Conservation (phyloP, 768 basidiomycete genomes). For the Mycena sanguinolenta region DNA sequence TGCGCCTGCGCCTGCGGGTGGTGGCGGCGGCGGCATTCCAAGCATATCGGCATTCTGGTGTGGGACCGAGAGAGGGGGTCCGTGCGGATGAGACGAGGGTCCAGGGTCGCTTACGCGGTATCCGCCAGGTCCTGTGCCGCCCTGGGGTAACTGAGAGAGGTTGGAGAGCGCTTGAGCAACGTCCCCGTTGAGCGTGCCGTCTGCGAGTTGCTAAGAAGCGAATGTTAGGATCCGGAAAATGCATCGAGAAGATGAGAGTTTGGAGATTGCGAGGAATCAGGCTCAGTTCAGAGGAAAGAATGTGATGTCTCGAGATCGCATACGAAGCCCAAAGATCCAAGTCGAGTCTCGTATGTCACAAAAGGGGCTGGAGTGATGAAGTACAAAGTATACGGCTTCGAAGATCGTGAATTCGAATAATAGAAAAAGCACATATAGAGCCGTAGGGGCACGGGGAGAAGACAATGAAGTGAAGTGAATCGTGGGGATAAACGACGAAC, state of each 20-base stretch:
- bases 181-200: constrained; percentile 43
- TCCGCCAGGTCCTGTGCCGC: constrained; percentile 53
- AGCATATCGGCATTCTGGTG: constrained; percentile 39
- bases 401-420: no score
- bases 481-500: no score
- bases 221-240: background rate
- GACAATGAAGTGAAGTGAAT: constrained; percentile 24
- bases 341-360: no score
- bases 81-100: constrained; percentile 79
- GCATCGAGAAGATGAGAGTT: no score
- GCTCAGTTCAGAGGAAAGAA: no score
- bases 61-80: constrained; percentile 73
- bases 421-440: constrained; percentile 19
- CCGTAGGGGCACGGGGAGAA: background rate
- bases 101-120: constrained; percentile 76
- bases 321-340: no score
- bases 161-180: constrained; percentile 44
- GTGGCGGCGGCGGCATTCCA: constrained; percentile 36
- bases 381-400: no score
- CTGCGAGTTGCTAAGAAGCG: constrained; percentile 28
- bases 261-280: no score
- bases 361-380: no score
- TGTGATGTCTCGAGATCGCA: no score
- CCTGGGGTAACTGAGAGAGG: constrained; percentile 47
- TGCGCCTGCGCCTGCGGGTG: constrained; percentile 32